Evolutionary conservation across 2,329 filamentous ascomycete species (phyloP).

Genomic region (Ilyonectria sp.): DNA sequence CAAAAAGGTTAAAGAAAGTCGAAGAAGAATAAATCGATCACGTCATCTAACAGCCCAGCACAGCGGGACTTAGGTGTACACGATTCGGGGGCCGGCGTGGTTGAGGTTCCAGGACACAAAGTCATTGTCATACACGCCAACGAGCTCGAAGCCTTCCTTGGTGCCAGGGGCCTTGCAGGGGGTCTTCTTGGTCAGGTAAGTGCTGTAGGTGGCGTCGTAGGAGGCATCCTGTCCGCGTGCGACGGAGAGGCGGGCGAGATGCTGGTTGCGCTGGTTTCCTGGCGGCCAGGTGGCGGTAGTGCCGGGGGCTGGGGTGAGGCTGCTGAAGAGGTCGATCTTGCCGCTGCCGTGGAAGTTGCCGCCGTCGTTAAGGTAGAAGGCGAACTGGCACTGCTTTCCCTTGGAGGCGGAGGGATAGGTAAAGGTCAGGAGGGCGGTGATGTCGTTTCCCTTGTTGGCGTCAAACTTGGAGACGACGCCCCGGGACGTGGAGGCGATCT

Average conservation of each 20-base stretch:
- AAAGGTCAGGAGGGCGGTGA: constrained; percentile 50
- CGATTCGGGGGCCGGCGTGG: constrained; percentile 33
- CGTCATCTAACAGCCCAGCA: not conserved
- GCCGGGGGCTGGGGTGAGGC: constrained; percentile 40
- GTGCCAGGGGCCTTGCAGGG: constrained; percentile 37
- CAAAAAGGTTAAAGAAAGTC: constrained; percentile 4
- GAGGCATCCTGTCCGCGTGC: constrained; percentile 22
- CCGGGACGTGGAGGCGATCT: constrained; percentile 34
- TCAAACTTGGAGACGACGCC: constrained; percentile 41
- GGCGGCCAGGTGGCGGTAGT: constrained; percentile 39
- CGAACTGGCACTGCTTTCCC: constrained; percentile 47
- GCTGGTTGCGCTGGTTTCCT: constrained; percentile 47
- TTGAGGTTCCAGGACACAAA: constrained; percentile 34
- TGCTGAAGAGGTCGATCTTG: constrained; percentile 50
- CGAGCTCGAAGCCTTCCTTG: constrained; percentile 38
- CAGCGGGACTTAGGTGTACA: constrained; percentile 24
- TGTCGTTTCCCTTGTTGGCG: constrained; percentile 45
- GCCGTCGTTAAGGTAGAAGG: constrained; percentile 44
- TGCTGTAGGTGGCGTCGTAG: constrained; percentile 38
- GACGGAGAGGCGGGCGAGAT: constrained; percentile 36
- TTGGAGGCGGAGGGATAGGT: constrained; percentile 41
- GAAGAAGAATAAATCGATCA: constrained; percentile 5
- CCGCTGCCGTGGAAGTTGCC: constrained; percentile 39
- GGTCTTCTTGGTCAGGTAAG: constrained; percentile 35
- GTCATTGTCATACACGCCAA: constrained; percentile 39